Evolutionary conservation across 1,284 basidiomycete species (phyloP).

Genomic region (Austroboletus niveus): DNA sequence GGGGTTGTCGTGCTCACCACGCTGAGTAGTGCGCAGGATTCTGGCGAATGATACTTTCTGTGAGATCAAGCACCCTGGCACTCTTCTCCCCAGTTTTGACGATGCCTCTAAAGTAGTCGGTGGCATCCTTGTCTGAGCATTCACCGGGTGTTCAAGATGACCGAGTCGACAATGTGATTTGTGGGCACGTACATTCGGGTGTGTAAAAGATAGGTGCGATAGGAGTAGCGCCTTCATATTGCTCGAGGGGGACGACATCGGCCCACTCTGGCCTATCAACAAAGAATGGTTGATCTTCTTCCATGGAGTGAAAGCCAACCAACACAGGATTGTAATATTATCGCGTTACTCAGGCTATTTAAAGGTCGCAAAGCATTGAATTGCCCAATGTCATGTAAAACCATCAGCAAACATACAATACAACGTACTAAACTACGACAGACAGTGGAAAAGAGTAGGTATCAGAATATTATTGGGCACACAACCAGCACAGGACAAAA

Average conservation of each 20-base stretch:
- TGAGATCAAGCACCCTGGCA: slow-evolving; percentile 78
- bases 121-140: slow-evolving; percentile 81
- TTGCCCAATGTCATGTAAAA: not conserved
- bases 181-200: slow-evolving; percentile 68
- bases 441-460: slow-evolving; percentile 17
- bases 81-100: slow-evolving; percentile 75
- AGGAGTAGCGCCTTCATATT: slow-evolving; percentile 75
- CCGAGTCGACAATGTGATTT: slow-evolving; percentile 1
- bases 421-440: slow-evolving; percentile 25
- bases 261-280: slow-evolving; percentile 70
- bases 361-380: not conserved
- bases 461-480: slow-evolving; percentile 21
- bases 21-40: slow-evolving; percentile 95
- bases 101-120: slow-evolving; percentile 87
- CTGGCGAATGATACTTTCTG: slow-evolving; percentile 79
- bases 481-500: slow-evolving; percentile 12
- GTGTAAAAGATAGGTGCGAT: slow-evolving; percentile 90
- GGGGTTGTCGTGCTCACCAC: slow-evolving; percentile 55
- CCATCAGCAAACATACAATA: slow-evolving; percentile 18
- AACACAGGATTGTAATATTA: not conserved
- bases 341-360: not conserved
- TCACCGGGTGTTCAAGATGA: slow-evolving; percentile 5
- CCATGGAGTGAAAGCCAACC: slow-evolving; percentile 6
- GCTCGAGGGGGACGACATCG: slow-evolving; percentile 78
- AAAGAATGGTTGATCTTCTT: slow-evolving; percentile 40